These are phyloP conservation scores for Cryptosporidium ubiquitum DNA, from an alignment of 169 alveolate genomes.

Conservation along the genomic window DNA sequence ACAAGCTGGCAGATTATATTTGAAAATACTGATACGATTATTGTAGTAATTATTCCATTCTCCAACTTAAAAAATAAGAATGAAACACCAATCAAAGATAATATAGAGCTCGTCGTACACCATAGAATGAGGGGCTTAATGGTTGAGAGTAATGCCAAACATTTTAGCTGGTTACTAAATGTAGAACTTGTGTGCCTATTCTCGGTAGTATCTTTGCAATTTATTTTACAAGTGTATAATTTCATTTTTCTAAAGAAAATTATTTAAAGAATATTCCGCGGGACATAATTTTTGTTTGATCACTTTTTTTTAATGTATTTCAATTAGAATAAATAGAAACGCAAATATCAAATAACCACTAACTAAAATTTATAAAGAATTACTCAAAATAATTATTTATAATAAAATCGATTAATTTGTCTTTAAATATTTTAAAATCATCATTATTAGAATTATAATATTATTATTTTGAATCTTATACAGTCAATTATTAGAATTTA, in stretches of 20 bases:
- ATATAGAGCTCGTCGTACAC: slow-evolving; percentile 26
- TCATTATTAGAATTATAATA: background rate
- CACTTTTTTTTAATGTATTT: background rate
- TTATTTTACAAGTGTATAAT: background rate
- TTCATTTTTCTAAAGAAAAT: background rate
- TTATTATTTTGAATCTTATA: too few relatives aligned
- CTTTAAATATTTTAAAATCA: background rate
- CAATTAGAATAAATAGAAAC: too few relatives aligned
- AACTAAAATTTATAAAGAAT: too few relatives aligned
- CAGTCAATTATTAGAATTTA: background rate
- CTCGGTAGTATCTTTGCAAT: background rate
- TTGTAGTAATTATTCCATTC: background rate
- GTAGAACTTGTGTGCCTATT: background rate
- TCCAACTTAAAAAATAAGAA: background rate
- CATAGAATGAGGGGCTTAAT: slow-evolving; percentile 32
- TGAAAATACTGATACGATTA: background rate
- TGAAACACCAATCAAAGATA: background rate
- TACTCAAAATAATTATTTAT: too few relatives aligned
- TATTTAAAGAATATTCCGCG: background rate
- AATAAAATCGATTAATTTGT: too few relatives aligned
- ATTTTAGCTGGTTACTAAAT: background rate
- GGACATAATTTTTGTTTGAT: background rate
- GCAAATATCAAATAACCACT: background rate
- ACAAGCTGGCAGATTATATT: background rate
- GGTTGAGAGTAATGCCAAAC: slow-evolving; percentile 30